Base-by-base conservation (phyloP, 2,329 filamentous ascomycete species). In the Lachnellula cervina region DNA sequence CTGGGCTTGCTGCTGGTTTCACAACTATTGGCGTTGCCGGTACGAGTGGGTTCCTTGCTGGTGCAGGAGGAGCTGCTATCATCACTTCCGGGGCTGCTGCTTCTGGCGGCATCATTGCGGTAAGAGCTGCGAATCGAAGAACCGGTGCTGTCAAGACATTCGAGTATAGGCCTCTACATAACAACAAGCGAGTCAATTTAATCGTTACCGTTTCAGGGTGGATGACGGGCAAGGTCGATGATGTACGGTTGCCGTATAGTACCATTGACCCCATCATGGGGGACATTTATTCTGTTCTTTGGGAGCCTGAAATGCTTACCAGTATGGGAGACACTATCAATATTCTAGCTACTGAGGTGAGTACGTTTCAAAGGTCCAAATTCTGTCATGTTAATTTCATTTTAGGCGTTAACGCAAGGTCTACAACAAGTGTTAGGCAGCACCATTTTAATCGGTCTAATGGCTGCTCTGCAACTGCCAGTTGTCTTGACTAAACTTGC, bases 241-340 rank as follows among this genome's bases (percentile, higher is more conserved):
- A 99, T 71, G 92, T 99, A 49, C 89, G 94, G 58, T 74, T 99
- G 67, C 94, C 94, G 7, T 99, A 89, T 73, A 97, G 91, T 75
- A 99, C 95, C 0, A 88, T 99, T 6, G 92, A 99, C 71, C 90
- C 95, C 0, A 83, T 97, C 60, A 99, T 99, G 94, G 94, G 94
- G 13, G 94, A 99, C 69, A 86, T 99, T 16, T 99, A 99, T 74
- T 97, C 93, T 0, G 87, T 99, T 11, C 78, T 95, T 56, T 99
- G 94, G 92, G 94, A 99, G 72, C 95, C 94, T 3, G 94, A 99
- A 69, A 96, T 99, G 92, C 80, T 99, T 69, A 87, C 85, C 65
- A 96, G 90, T 72, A 99, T 97, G 87, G 94, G 94, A 81, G 90
- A 94, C 70, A 99, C 94, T 46, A 97, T 99, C 67, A 97, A 97